These are phyloP conservation scores for Sorghum bicolor DNA, from an alignment of 176 grass and related monocot genomes.

Conservation along the genomic window DNA sequence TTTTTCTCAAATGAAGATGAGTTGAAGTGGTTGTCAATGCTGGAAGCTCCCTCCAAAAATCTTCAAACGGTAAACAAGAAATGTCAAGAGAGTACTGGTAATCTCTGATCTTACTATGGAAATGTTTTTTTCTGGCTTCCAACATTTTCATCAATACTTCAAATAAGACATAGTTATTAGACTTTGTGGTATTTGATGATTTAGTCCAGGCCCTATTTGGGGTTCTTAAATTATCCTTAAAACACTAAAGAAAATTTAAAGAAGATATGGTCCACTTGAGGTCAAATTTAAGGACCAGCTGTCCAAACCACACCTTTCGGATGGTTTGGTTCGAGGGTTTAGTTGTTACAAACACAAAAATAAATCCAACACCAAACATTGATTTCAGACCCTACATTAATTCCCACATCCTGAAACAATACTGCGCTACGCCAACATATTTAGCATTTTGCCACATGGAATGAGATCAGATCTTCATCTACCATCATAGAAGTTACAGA, in stretches of 20 bases:
- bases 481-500: background rate
- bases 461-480: background rate
- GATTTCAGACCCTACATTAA: constrained; percentile 4
- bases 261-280: background rate
- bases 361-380: background rate
- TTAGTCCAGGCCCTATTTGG: background rate
- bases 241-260: background rate
- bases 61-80: constrained; percentile 47
- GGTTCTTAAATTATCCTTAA: background rate
- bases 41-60: constrained; percentile 94
- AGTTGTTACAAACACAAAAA: constrained; percentile 2
- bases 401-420: background rate
- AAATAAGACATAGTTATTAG: constrained; percentile 3
- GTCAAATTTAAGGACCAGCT: background rate
- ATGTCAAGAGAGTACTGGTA: background rate
- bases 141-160: constrained; percentile 17
- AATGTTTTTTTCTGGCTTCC: constrained; percentile 1
- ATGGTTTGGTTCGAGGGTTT: background rate
- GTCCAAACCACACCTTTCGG: background rate
- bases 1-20: constrained; percentile 86
- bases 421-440: background rate
- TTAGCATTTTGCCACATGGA: background rate
- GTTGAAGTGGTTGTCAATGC: constrained; percentile 78
- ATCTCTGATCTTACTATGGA: background rate
- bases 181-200: background rate